Base-by-base conservation (phyloP, 1,284 basidiomycete genomes). In the Meira miltonrushii region DNA sequence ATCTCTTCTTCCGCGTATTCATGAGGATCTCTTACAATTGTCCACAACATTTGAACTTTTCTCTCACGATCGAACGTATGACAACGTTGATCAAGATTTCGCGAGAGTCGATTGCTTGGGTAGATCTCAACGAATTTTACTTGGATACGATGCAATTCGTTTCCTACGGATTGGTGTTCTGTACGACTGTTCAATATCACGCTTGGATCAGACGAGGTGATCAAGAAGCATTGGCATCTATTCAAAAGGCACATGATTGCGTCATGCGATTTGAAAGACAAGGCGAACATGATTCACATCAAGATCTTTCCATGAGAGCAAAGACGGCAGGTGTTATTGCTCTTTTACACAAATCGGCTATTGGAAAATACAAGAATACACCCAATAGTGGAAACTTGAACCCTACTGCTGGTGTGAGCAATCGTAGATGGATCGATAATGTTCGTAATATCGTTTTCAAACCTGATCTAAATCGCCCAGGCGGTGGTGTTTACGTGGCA, bases 311-410 rank as follows among this genome's bases (percentile, higher is more conserved):
- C 58, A 90, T 25, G 87, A 89, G 79, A 85, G 88, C 40, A 86
- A 81, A 96, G 87, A 94, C 92, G 82, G 17, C 85, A 23, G 92
- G 92, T 79, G 91, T 94, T 61, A 93, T 95, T 71, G 85, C 88
- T 23, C 82, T 97, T 19, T 83, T 97, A 23, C 94, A 91, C 79
- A 91, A 95, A 44, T 65, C 71, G 12, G 69, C 68, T 0, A 58
- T 86, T 13, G 71, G 71, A 7, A 64, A 61, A 8, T 74, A 68
- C 41, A 68, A 70, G 10, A 71, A 73, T 53, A 69, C 73, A 10
- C 46, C 58, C 8, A 57, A 61, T 25, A 65, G 58, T 1, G 74
- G 77, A 13, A 60, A 57, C 19, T 67, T 81, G 49, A 82, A 82
- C 49, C 81, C 82, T 1, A 82, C 81, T 0, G 77, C 79, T 1